Conservation (phyloP, 176 grass and related monocot species). For the Chloris gayana region DNA sequence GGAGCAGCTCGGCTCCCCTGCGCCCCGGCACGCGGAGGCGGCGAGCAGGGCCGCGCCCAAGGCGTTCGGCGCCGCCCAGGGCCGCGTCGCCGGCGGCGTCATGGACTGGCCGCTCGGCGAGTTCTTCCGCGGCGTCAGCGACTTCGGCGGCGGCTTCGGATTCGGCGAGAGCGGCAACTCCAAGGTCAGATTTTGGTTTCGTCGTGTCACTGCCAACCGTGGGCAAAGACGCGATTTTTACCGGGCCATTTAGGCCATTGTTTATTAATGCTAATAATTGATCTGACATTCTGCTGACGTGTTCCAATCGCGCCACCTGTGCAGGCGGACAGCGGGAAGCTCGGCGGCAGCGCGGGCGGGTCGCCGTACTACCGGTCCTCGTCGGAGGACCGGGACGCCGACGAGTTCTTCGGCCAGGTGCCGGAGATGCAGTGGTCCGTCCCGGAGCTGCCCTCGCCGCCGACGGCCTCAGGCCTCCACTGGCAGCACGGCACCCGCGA, state of each 20-base stretch:
- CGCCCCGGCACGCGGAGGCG: background rate
- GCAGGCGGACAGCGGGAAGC: constrained; percentile 80
- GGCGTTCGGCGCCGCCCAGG: constrained; percentile 25
- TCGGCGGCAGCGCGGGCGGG: constrained; percentile 68
- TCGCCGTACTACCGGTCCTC: constrained; percentile 56
- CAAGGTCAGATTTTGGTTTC: no score
- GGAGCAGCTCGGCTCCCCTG: constrained; percentile 42
- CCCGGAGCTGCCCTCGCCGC: constrained; percentile 54
- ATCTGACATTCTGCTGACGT: constrained; percentile 17
- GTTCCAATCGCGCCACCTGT: no score
- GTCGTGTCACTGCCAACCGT: no score
- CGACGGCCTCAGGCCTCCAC: constrained; percentile 61
- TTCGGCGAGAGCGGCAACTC: constrained; percentile 65
- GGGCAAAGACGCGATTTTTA: no score
- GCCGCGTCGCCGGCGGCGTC: constrained; percentile 35
- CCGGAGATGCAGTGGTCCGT: constrained; percentile 65
- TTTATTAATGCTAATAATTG: no score
- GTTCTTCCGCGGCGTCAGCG: constrained; percentile 65
- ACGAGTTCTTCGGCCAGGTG: constrained; percentile 61
- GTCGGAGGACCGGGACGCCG: constrained; percentile 47
- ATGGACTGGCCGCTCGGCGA: constrained; percentile 79
- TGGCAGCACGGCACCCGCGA: constrained; percentile 34
- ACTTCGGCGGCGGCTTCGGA: constrained; percentile 56
- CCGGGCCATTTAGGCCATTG: no score
- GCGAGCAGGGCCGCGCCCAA: constrained; percentile 23